Evolutionary conservation across 75 land plant genomes (phyloP).

Genomic region (Pseudotsuga menziesii): DNA sequence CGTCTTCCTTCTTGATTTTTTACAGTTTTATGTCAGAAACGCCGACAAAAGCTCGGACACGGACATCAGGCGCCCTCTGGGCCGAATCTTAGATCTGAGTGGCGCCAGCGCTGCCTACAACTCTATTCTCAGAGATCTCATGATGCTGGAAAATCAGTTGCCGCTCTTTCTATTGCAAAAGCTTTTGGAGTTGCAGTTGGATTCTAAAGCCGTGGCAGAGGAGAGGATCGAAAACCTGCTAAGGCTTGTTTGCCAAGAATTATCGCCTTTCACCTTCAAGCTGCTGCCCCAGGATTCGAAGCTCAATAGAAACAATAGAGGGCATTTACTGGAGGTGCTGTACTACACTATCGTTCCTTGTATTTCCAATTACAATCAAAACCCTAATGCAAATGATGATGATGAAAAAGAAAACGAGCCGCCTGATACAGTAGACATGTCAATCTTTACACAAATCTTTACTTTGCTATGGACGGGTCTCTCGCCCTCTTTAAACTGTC

Average conservation of each 20-base stretch:
- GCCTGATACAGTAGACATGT: too few relatives aligned
- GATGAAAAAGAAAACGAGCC: too few relatives aligned
- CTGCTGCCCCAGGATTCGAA: background rate
- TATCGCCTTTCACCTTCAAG: conserved; percentile 31
- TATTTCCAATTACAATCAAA: too few relatives aligned
- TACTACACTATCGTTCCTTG: background rate
- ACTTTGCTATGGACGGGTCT: too few relatives aligned
- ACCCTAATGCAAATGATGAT: too few relatives aligned
- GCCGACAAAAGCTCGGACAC: background rate
- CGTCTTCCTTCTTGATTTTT: conserved; percentile 8
- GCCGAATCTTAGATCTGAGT: background rate
- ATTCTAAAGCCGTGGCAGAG: conserved; percentile 15
- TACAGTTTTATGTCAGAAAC: background rate
- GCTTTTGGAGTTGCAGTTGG: conserved; percentile 21
- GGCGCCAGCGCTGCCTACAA: conserved; percentile 31
- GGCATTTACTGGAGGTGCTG: background rate
- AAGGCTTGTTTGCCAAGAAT: conserved; percentile 22
- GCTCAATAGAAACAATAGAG: background rate
- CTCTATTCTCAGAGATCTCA: conserved; percentile 11
- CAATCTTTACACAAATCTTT: too few relatives aligned
- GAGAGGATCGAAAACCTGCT: conserved; percentile 18
- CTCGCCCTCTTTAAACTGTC: too few relatives aligned
- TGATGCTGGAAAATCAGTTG: conserved; percentile 72
- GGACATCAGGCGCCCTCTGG: background rate
- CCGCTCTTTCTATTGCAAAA: conserved; percentile 44